Percentiles rank a stretch among this genome's conserved stretches.
Conservation (phyloP, 495 filamentous ascomycete species). For the Penicillium malachiteum region DNA sequence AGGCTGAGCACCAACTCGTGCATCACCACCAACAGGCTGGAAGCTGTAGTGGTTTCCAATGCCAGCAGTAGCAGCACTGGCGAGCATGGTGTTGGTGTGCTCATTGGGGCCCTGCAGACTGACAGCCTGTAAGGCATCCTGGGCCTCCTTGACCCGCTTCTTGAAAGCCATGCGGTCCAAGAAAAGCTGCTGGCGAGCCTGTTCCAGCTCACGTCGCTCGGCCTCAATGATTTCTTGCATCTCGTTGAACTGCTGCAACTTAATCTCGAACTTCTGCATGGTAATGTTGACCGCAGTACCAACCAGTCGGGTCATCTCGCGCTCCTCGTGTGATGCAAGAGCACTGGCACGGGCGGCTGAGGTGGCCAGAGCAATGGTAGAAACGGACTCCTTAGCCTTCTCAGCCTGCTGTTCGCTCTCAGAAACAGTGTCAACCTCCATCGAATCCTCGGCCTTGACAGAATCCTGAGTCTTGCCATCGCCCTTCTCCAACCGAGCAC, state of each 20-base stretch:
- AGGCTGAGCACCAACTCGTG: conserved; percentile 57
- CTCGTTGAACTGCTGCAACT: conserved; percentile 91
- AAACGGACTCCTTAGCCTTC: conserved; percentile 50
- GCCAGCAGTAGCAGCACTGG: conserved; percentile 43
- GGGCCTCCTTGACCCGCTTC: conserved; percentile 76
- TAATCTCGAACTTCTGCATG: conserved; percentile 78
- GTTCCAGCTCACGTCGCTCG: conserved; percentile 88
- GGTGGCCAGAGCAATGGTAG: conserved; percentile 78
- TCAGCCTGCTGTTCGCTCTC: conserved; percentile 16
- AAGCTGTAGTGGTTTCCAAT: conserved; percentile 62
- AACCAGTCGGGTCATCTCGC: conserved; percentile 90
- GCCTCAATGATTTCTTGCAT: conserved; percentile 89
- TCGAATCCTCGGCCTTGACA: conserved; percentile 64
- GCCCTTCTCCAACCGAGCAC: conserved; percentile 67
- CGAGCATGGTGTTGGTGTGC: conserved; percentile 54
- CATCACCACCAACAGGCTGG: conserved; percentile 43
- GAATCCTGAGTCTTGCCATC: conserved; percentile 53
- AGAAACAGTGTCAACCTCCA: conserved; percentile 60
- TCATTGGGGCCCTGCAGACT: conserved; percentile 55
- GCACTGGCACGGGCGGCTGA: conserved; percentile 83
- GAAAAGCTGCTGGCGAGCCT: conserved; percentile 88
- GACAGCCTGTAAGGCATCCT: conserved; percentile 69
- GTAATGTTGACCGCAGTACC: conserved; percentile 81
- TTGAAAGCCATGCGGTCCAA: conserved; percentile 87
- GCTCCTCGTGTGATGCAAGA: conserved; percentile 91